Percentiles rank a stretch among this genome's conserved stretches.
Conservation (phyloP, 345 rosid genomes). For the Sonneratia alba region DNA sequence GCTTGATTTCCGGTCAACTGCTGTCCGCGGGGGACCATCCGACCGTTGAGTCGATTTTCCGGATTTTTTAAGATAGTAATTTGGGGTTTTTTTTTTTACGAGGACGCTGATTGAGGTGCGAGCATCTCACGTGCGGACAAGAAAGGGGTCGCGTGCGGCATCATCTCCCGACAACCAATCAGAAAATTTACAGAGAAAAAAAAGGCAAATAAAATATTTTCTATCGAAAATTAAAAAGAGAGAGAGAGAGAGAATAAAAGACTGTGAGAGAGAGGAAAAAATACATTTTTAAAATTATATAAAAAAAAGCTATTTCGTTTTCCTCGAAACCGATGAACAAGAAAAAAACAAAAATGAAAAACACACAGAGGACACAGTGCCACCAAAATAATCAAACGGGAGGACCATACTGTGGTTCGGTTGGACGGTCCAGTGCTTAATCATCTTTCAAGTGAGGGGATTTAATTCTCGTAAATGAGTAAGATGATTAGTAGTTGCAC, state of each 20-base stretch:
- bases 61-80: too few relatives aligned
- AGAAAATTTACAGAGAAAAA: not conserved
- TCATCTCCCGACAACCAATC: not conserved
- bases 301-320: not conserved
- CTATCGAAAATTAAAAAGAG: too few relatives aligned
- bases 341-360: not conserved
- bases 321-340: not conserved
- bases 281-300: not conserved
- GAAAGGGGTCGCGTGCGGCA: constrained; percentile 1
- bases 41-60: not conserved
- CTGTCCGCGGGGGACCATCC: not conserved
- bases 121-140: not conserved
- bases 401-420: too few relatives aligned
- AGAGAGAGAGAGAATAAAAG: not conserved
- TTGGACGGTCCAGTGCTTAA: too few relatives aligned
- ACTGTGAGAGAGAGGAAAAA: not conserved
- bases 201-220: not conserved
- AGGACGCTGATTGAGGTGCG: not conserved
- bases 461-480: too few relatives aligned
- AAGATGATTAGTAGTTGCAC: too few relatives aligned
- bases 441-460: too few relatives aligned
- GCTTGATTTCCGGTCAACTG: not conserved
- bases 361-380: not conserved
- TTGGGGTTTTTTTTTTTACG: too few relatives aligned
- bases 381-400: not conserved